Base-by-base conservation (phyloP, 2,329 filamentous ascomycete species). In the Pyrenochaeta sp. region DNA sequence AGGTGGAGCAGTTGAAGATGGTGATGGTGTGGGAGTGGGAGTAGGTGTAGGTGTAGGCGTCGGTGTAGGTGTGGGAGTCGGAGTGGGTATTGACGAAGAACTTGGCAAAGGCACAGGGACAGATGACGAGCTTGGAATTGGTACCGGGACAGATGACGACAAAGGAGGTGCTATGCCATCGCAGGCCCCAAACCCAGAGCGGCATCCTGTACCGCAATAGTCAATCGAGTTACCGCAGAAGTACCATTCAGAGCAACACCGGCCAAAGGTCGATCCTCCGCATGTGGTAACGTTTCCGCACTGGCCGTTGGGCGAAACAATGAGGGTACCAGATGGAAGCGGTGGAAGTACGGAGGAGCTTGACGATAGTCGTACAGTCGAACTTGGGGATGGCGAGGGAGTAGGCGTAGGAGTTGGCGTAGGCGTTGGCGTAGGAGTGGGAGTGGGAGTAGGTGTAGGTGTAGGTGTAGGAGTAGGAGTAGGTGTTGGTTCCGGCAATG, bases 201-300 rank as follows among this genome's bases (percentile, higher is more conserved):
- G 59, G 51, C 68, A 73, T 12, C 70, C 70, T 27, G 60, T 54
- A 5, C 66, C 70, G 37, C 69, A 73, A 43, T 67, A 69, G 3
- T 55, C 63, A n/a, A 47, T 3, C 2, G 49, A 45, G n/a, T 43
- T 60, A 2, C 67, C 67, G 35, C 67, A 71, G 42, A 48, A 71
- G 31, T 67, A 71, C 32, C 43, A 71, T 39, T 68, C 54, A 12
- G 65, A 69, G 46, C 67, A 69, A 54, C 68, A 69, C 17, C 41
- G 51, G 18, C 68, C 67, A 18, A 68, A 69, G 5, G 30, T 23
- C 2, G 63, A 69, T 3, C 67, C 67, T 4, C 45, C 63, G 48
- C 68, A 71, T 2, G 68, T 71, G n/a, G 68, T 71, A 6, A 49
- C 45, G 36, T 71, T 71, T 35, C 68, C 67, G 48, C 68, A 71